A percentile compares a stretch with the other conserved stretches of the same genome.
Conservation (phyloP, 768 basidiomycete species). For the Naganishia randhawae region DNA sequence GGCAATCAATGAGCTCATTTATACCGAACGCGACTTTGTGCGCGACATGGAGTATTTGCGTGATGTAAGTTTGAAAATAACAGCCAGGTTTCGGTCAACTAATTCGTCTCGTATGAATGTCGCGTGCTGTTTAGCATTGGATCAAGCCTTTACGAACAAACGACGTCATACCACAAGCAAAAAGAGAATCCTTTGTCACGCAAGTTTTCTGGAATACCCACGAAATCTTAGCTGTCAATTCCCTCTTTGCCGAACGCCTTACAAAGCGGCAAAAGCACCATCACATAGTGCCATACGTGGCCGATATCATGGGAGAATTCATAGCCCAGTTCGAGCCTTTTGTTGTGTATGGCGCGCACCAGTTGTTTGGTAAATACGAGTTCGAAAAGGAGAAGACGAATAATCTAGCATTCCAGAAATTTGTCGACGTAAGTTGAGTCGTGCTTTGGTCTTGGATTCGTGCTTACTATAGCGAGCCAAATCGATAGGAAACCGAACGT, state of each 20-base stretch:
- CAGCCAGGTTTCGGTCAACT: background rate
- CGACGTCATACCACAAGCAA: constrained; percentile 69
- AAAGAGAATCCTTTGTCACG: constrained; percentile 77
- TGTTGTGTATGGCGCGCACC: constrained; percentile 91
- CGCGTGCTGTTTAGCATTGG: constrained; percentile 68
- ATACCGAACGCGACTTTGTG: constrained; percentile 95
- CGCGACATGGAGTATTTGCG: constrained; percentile 96
- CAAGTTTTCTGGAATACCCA: constrained; percentile 98
- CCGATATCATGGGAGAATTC: constrained; percentile 80
- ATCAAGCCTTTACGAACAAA: constrained; percentile 74
- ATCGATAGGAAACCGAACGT: constrained; percentile 72
- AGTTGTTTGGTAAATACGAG: constrained; percentile 96
- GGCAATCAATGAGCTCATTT: constrained; percentile 92
- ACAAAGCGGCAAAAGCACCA: constrained; percentile 93
- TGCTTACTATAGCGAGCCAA: background rate
- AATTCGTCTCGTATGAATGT: background rate
- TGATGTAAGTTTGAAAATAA: constrained; percentile 61
- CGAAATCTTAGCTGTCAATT: constrained; percentile 89
- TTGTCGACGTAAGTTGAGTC: constrained; percentile 73
- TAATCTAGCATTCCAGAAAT: constrained; percentile 86
- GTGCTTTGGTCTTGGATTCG: background rate
- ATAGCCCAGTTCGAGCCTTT: constrained; percentile 88
- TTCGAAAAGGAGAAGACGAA: constrained; percentile 97
- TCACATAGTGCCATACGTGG: constrained; percentile 85
- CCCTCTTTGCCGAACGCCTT: constrained; percentile 81